phyloP scores from a whole-genome alignment of 2,329 filamentous ascomycete species.

The Penicillium hesseltinei region DNA sequence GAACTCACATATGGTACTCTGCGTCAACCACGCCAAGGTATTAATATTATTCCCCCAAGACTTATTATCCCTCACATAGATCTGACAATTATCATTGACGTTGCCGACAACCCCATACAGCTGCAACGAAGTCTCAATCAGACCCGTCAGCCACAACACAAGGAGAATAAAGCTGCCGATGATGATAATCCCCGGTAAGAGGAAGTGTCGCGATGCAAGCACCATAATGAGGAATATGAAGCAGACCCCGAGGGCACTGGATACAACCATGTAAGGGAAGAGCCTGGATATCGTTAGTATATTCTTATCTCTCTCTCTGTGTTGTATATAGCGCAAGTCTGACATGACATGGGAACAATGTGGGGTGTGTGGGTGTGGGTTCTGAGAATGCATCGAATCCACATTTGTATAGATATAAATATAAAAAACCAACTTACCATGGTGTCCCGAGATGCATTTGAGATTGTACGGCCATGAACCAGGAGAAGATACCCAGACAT shows the following conservation, averaged over 20 bases:
- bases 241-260: slow-evolving; percentile 55
- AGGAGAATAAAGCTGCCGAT: slow-evolving; percentile 61
- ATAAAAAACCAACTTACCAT: slow-evolving; percentile 49
- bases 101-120: slow-evolving; percentile 57
- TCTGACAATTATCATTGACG: slow-evolving; percentile 59
- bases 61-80: slow-evolving; percentile 51
- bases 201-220: slow-evolving; percentile 55
- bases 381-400: not conserved
- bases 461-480: slow-evolving; percentile 59
- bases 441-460: slow-evolving; percentile 56
- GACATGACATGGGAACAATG: not conserved
- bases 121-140: slow-evolving; percentile 63
- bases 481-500: slow-evolving; percentile 59
- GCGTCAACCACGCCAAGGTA: slow-evolving; percentile 62
- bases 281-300: slow-evolving; percentile 48
- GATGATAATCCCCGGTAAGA: slow-evolving; percentile 60
- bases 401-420: not conserved
- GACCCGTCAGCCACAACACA: slow-evolving; percentile 59
- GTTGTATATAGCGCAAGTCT: not conserved
- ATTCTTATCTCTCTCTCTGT: not conserved
- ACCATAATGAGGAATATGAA: slow-evolving; percentile 60
- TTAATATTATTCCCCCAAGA: slow-evolving; percentile 50
- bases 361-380: not conserved
- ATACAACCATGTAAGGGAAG: slow-evolving; percentile 62
- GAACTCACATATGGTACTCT: slow-evolving; percentile 59